Conservation (phyloP, 306 rosid species). For the Quercus dentata region DNA sequence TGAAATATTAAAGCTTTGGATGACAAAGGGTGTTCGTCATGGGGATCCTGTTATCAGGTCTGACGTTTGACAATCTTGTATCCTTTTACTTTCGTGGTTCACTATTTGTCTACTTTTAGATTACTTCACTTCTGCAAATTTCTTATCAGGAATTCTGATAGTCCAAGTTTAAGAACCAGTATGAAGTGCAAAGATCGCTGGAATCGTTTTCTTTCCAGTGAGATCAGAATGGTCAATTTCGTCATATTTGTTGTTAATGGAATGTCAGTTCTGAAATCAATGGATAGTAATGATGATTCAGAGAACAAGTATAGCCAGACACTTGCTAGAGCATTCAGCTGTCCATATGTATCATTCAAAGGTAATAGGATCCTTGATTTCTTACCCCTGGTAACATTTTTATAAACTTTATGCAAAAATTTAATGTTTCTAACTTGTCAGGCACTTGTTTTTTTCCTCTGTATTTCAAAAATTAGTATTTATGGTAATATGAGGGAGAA, state of each 20-base stretch:
- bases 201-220: slow-evolving; percentile 31
- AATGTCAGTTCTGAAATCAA: slow-evolving; percentile 54
- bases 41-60: slow-evolving; percentile 79
- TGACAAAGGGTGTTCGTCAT: slow-evolving; percentile 68
- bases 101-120: slow-evolving; percentile 2
- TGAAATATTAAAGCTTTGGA: slow-evolving; percentile 56
- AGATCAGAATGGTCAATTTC: slow-evolving; percentile 57
- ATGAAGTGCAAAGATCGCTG: slow-evolving; percentile 48
- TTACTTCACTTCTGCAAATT: slow-evolving; percentile 32
- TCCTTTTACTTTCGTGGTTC: slow-evolving; percentile 9
- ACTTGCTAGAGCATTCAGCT: slow-evolving; percentile 60
- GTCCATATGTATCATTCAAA: slow-evolving; percentile 61
- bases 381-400: neutral
- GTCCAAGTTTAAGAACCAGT: slow-evolving; percentile 33
- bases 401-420: neutral
- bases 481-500: neutral
- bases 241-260: slow-evolving; percentile 70
- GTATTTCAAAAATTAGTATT: neutral
- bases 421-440: neutral
- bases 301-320: slow-evolving; percentile 30
- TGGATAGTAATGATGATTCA: slow-evolving; percentile 37
- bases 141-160: slow-evolving; percentile 55
- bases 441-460: neutral
- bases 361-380: slow-evolving; percentile 41
- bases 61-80: slow-evolving; percentile 18